Evolutionary conservation across 345 rosid genomes (phyloP).

Genomic region (Cardiospermum halicacabum): DNA sequence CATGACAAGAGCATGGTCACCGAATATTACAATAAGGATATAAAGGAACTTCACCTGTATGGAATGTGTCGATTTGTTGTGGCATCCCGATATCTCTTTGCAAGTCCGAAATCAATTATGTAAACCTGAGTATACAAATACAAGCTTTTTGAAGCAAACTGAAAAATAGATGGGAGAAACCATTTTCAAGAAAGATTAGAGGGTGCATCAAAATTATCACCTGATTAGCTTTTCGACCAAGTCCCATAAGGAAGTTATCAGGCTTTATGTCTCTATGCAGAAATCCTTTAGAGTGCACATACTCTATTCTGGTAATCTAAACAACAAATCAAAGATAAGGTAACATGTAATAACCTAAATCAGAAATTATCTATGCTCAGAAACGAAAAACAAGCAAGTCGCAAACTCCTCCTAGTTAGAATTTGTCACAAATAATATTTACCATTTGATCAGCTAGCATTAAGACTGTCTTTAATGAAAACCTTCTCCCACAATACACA

Average conservation of each 20-base stretch:
- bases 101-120: slow-evolving; percentile 87
- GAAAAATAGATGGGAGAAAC: background rate
- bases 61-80: slow-evolving; percentile 79
- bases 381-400: background rate
- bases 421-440: slow-evolving; percentile 1
- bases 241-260: slow-evolving; percentile 89
- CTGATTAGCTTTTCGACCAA: slow-evolving; percentile 83
- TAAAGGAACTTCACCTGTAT: slow-evolving; percentile 44
- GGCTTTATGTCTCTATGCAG: slow-evolving; percentile 89
- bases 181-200: background rate
- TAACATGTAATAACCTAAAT: background rate
- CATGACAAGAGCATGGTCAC: background rate
- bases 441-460: slow-evolving; percentile 98
- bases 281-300: slow-evolving; percentile 74
- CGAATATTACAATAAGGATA: background rate
- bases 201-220: slow-evolving; percentile 18
- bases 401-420: background rate
- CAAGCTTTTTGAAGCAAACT: background rate
- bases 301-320: slow-evolving; percentile 77
- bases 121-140: slow-evolving; percentile 50
- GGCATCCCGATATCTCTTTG: slow-evolving; percentile 79
- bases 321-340: background rate
- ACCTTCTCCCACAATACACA: slow-evolving; percentile 84
- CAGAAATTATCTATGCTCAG: background rate
- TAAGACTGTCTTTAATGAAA: slow-evolving; percentile 79